Conservation (phyloP, 441 rosid species). For the Mallotus japonicus region DNA sequence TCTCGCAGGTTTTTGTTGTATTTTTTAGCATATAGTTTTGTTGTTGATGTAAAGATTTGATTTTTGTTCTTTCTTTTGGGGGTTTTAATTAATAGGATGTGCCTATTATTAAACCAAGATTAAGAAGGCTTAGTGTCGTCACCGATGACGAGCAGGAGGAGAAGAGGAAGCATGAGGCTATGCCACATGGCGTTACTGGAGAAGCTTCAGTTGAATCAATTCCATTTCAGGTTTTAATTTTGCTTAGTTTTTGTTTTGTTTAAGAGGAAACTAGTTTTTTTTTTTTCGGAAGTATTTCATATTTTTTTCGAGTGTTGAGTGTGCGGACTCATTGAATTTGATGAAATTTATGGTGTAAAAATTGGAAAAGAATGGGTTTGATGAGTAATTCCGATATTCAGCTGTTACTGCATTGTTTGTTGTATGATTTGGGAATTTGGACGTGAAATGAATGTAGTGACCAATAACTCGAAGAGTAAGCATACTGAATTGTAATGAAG, state of each 20-base stretch:
- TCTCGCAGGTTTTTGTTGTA: conserved; percentile 31
- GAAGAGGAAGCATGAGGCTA: conserved; percentile 25
- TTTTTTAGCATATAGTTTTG: too few relatives aligned
- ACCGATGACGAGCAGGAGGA: conserved; percentile 26
- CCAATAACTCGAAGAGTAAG: not conserved
- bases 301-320: not conserved
- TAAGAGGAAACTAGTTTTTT: not conserved
- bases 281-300: not conserved
- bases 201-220: conserved; percentile 55
- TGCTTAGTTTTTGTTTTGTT: not conserved
- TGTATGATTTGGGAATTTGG: not conserved
- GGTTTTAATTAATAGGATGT: conserved; percentile 38
- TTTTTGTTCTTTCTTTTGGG: conserved; percentile 18
- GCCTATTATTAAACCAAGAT: conserved; percentile 44
- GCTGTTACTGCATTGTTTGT: not conserved
- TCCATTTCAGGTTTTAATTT: conserved; percentile 64
- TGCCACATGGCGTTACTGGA: conserved; percentile 70
- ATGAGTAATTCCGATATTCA: not conserved
- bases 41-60: not conserved
- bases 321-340: too few relatives aligned
- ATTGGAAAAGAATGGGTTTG: not conserved
- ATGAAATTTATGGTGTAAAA: too few relatives aligned
- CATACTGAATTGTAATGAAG: not conserved
- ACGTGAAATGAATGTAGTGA: not conserved
- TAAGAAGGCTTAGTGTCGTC: conserved; percentile 50